Conservation (phyloP, 768 basidiomycete genomes). For the Rhizopogon vulgaris region DNA sequence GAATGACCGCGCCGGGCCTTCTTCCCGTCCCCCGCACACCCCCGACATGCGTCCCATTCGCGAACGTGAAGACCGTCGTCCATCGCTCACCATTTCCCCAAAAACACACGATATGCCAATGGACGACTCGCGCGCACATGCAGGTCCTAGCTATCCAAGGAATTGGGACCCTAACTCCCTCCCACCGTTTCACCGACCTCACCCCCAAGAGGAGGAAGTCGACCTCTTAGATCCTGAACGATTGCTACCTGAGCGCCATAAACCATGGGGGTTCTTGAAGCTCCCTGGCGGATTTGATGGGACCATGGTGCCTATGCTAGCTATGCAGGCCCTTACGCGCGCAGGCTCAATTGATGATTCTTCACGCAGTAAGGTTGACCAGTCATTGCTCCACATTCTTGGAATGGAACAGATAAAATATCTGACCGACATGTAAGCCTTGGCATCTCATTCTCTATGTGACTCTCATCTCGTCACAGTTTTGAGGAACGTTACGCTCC, state of each 20-base stretch:
- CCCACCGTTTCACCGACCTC: constrained; percentile 13
- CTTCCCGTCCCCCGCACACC: constrained; percentile 9
- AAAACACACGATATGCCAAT: constrained; percentile 12
- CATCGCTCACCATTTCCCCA: constrained; percentile 16
- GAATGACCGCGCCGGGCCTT: constrained; percentile 11
- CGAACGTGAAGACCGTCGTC: constrained; percentile 14
- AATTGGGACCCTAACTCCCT: constrained; percentile 15
- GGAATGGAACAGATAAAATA: constrained; percentile 28
- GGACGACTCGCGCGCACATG: constrained; percentile 14
- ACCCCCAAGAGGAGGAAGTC: constrained; percentile 19
- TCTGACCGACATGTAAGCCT: constrained; percentile 33
- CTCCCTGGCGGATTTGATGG: constrained; percentile 36
- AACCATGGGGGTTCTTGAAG: constrained; percentile 34
- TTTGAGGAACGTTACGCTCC: constrained; percentile 39
- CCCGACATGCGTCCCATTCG: constrained; percentile 11
- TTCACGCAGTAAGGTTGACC: constrained; percentile 16
- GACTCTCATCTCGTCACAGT: constrained; percentile 15
- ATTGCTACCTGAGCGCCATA: constrained; percentile 28
- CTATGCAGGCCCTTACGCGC: constrained; percentile 36
- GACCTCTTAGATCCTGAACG: constrained; percentile 28
- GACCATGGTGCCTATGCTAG: constrained; percentile 39
- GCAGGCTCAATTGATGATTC: constrained; percentile 19
- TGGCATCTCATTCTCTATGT: neutral
- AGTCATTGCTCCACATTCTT: constrained; percentile 27
- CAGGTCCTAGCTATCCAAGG: constrained; percentile 12